A percentile compares a stretch with the other conserved stretches of the same genome.
These are phyloP conservation scores for Brassica juncea DNA, from an alignment of 345 rosid genomes.

Conservation along the genomic window DNA sequence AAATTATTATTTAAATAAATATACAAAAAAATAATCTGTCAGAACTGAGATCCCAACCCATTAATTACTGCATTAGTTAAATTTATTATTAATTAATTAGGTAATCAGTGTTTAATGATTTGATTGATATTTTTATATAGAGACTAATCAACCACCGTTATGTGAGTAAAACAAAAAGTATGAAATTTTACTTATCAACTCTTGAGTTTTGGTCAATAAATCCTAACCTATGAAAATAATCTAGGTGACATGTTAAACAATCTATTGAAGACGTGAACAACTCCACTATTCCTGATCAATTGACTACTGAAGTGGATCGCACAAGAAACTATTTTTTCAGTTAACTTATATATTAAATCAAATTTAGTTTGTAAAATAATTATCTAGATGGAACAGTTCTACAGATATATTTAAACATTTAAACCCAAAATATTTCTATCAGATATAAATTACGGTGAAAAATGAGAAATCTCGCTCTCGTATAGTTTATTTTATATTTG, in stretches of 20 bases:
- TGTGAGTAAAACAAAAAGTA: constrained; percentile 12
- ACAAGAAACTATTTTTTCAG: neutral
- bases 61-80: constrained; percentile 26
- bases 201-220: neutral
- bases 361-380: neutral
- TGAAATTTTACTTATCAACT: neutral
- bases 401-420: neutral
- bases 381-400: neutral
- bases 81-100: constrained; percentile 19
- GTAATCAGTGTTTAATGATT: constrained; percentile 39
- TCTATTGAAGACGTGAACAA: neutral
- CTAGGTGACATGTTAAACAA: neutral
- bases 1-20: constrained; percentile 37
- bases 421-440: neutral
- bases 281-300: neutral
- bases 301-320: neutral
- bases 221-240: neutral
- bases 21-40: constrained; percentile 19
- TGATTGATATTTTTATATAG: constrained; percentile 1
- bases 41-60: constrained; percentile 36
- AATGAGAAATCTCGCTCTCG: too few relatives aligned
- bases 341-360: neutral
- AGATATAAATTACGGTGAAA: neutral
- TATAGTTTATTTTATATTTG: too few relatives aligned
- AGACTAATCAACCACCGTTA: constrained; percentile 19